Base-by-base conservation (phyloP, 352 stramenopile species). In the Phytophthora pinifolia region DNA sequence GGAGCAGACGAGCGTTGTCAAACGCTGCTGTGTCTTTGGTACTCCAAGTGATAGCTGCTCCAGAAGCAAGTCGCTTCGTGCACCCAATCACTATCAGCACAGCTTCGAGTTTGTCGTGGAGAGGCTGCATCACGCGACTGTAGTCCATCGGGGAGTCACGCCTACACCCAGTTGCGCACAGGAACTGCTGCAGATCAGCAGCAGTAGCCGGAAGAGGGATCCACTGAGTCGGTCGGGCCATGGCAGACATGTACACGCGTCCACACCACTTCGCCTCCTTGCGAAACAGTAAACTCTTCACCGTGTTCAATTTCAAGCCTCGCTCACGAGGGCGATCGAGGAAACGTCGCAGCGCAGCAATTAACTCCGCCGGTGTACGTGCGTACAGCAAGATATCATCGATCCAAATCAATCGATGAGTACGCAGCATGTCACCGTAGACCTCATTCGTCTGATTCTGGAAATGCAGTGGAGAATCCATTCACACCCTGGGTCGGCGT, bases 241-340 rank as follows among this genome's bases (percentile, higher is more conserved):
- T 67, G 53, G 5, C 35, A 6, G 3, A 74, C 33, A 25, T 39
- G 18, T 62, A 58, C 5, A 62, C 20, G 1, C 32, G 29, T 2
- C 65, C 66, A 38, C 52, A 72, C 57, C 66, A 70, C 29, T 57
- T 59, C 1, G 50, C 25, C 10, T 35, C 27, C 3, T 29, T 59
- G 4, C 15, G 12, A 22, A 60, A 70, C 18, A 69, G 15, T 4
- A 32, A 36, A 15, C 34, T 53, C 37, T 67, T 75, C 1, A 33
- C n/a, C n/a, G 44, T 34, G 42, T 31, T 72, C 17, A 72, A 18
- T 14, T 72, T 65, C 17, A 75, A n/a, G 6, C 52, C 27, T 32
- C 9, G 30, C 4, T 54, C 18, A 58, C 17, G 15, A 29, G 33
- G 15, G 14, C 25, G 20, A 53, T 41, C 30, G 9, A 67, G 54